Conservation (phyloP, 2,329 filamentous ascomycete species). For the Pseudogymnoascus pannorum region DNA sequence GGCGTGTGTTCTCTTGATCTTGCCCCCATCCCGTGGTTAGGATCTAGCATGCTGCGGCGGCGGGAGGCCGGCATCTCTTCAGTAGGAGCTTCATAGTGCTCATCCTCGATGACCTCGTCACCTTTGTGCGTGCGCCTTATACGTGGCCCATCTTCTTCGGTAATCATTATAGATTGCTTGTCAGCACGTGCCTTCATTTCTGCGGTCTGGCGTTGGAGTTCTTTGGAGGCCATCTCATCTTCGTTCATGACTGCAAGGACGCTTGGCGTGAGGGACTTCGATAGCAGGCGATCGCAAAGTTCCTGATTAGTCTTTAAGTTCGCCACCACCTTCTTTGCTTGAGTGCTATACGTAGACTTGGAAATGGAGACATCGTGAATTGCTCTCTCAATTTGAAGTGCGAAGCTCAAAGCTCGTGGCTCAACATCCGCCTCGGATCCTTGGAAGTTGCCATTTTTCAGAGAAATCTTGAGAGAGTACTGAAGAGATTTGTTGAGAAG, state of each 20-base stretch:
- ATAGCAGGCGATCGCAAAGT: constrained; percentile 68
- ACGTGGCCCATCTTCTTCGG: constrained; percentile 66
- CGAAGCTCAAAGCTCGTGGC: constrained; percentile 60
- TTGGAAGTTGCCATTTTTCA: constrained; percentile 56
- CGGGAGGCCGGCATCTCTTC: constrained; percentile 23
- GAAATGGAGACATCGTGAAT: constrained; percentile 49
- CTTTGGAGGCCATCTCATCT: constrained; percentile 86
- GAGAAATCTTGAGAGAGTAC: constrained; percentile 56
- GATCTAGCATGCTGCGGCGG: constrained; percentile 34
- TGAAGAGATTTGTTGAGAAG: constrained; percentile 63
- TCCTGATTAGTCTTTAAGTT: constrained; percentile 87
- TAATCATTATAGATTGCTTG: constrained; percentile 75
- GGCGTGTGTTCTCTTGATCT: constrained; percentile 31
- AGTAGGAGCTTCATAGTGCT: constrained; percentile 41
- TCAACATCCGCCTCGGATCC: constrained; percentile 59
- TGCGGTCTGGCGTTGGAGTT: constrained; percentile 70
- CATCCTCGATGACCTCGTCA: constrained; percentile 79
- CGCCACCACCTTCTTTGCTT: constrained; percentile 70
- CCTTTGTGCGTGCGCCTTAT: constrained; percentile 91
- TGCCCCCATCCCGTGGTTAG: constrained; percentile 28
- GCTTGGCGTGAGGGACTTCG: constrained; percentile 62
- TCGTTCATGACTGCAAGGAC: constrained; percentile 80
- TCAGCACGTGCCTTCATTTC: constrained; percentile 71
- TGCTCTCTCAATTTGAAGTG: constrained; percentile 72
- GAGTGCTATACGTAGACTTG: constrained; percentile 46